Base-by-base conservation (phyloP, 129 eudicot species). In the Flaveria linearis region DNA sequence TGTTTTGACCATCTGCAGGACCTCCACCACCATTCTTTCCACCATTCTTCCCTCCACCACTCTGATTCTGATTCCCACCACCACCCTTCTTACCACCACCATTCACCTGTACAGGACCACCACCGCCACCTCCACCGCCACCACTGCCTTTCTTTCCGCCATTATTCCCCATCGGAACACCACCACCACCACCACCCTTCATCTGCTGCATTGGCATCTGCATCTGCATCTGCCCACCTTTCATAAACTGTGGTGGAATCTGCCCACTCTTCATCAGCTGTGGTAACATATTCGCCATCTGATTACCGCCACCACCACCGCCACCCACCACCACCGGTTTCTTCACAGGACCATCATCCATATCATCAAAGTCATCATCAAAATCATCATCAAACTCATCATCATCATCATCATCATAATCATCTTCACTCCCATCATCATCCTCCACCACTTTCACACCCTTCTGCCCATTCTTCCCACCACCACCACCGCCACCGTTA, bases 171-270 rank as follows among this genome's bases (percentile, higher is more conserved):
- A 50, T 41, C 49, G 26, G 62, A 16, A 75, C 80, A 63, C 56
- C 78, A 78, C 82, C 90, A 72, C 82, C 88, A n/a, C n/a, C n/a
- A n/a, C n/a, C n/a, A n/a, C n/a, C n/a, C 78, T 85, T 87, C 85
- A 83, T 81, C 28, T 68, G 80, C 83, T 51, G 79, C 0, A 85
- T 86, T 1, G 85, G 87, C 33, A 78, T 74, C 83, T 60, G 79
- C 0, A 85, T 86, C 1, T 84, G 87, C 33, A 78, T 74, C 80
- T 85, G 89, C 26, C 81, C 87, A 8, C 76, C 77, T 47, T 81
- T 81, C 85, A 81, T 62, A 53, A 81, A 43, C 63, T 83, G 82
- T 10, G 82, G 84, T 63, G 83, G 79, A 3, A 80, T 73, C 82
- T 78, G 82, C 10, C 78, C 87, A 13, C 77, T 72, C 39, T 80